Evolutionary conservation across 257 asterid species (phyloP), one percentile per base, ranked within the genome.

Genomic region (Ballota nigra): DNA sequence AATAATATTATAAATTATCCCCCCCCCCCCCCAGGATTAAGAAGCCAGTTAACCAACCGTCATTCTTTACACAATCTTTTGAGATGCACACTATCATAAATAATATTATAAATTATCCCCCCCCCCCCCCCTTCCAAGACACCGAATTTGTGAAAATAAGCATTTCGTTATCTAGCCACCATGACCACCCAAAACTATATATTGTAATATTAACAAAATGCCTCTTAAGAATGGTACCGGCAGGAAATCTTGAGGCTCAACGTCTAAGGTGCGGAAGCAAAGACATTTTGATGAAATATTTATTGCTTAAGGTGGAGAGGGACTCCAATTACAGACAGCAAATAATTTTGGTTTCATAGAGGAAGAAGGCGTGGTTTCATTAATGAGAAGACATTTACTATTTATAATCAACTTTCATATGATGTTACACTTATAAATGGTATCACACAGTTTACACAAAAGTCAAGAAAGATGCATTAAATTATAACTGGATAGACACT

Each of bases 51-150:
- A 23, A 11, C 49, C 49, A 41, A 41, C 10, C 13, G 28, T 60
- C 38, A 73, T 53, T 75, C 23, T 40, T 58, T 26, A 38, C 29
- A 66, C 34, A 59, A 28, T 45, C 51, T 62, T 40, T 55, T 56
- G 49, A 70, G 71, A 66, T 43, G 18, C 18, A 45, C 3, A 67
- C 33, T 5, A 2, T 24, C 15, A 6, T 1, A 52, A 31, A 41
- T n/a, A 49, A 43, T 10, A 56, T 45, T 40, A 58, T 3, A 23
- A 36, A 63, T 20, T 33, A 36, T n/a, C n/a, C n/a, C n/a, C n/a
- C n/a, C n/a, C n/a, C 66, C 12, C 3, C 26, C 0, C 16, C 7
- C 22, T 43, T 15, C 47, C 12, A 16, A 58, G 74, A 24, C 22
- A 7, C 18, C 40, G 12, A 1, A 47, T 36, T 1, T 12, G 12